These are phyloP conservation scores for Podaxis mareebaensis DNA, from an alignment of 768 basidiomycete genomes.

Conservation along the genomic window DNA sequence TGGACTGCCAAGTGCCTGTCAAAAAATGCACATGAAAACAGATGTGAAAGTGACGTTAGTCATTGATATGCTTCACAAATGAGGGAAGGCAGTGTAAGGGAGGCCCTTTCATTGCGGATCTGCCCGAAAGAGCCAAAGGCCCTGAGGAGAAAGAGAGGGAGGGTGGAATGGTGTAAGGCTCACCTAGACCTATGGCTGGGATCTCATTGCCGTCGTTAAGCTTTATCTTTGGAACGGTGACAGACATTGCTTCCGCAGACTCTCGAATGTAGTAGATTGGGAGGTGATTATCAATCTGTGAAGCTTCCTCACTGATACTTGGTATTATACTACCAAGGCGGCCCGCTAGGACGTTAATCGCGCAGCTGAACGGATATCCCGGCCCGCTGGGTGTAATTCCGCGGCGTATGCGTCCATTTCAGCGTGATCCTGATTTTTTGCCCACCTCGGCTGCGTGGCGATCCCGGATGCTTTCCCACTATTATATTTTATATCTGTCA, in stretches of 20 bases:
- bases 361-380: background rate
- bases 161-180: slow-evolving; percentile 14
- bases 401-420: background rate
- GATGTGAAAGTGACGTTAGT: slow-evolving; percentile 15
- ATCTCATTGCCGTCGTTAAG: slow-evolving; percentile 63
- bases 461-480: too few species aligned
- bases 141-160: background rate
- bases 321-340: background rate
- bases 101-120: background rate
- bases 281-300: slow-evolving; percentile 3
- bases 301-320: background rate
- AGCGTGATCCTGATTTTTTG: background rate
- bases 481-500: too few species aligned
- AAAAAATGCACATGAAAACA: background rate
- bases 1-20: slow-evolving; percentile 80
- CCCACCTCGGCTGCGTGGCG: background rate
- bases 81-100: background rate
- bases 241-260: slow-evolving; percentile 20
- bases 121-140: background rate
- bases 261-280: background rate
- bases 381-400: background rate
- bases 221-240: slow-evolving; percentile 46
- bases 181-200: slow-evolving; percentile 61
- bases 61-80: background rate
- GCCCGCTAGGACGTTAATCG: background rate